phyloP scores from a whole-genome alignment of 305 asterid species.

The Plantago coronopus region DNA sequence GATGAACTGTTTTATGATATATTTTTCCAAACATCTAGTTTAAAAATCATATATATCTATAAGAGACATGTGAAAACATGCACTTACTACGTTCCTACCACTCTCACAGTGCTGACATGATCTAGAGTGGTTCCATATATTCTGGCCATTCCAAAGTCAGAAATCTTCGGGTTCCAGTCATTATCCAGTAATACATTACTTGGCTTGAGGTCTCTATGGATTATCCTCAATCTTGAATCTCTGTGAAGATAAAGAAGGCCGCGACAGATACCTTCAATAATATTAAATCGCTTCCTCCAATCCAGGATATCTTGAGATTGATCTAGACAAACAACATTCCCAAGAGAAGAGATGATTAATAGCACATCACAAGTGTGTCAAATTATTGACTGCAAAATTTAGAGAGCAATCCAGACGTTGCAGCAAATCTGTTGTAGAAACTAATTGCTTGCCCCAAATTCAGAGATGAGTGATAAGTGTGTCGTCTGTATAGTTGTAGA shows the following conservation, averaged over 20 bases:
- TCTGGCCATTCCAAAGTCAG: slow-evolving; percentile 52
- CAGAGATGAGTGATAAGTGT: background rate
- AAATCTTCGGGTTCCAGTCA: slow-evolving; percentile 41
- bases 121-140: slow-evolving; percentile 32
- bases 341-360: no score
- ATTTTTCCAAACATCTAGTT: no score
- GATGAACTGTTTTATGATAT: no score
- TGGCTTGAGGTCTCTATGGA: no score
- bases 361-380: no score
- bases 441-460: background rate
- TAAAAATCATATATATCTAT: no score
- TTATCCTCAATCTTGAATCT: slow-evolving; percentile 42
- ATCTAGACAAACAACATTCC: slow-evolving; percentile 13
- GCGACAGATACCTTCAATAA: slow-evolving; percentile 40
- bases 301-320: slow-evolving; percentile 29
- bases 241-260: slow-evolving; percentile 48
- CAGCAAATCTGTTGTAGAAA: background rate
- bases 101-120: slow-evolving; percentile 36
- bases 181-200: slow-evolving; percentile 32
- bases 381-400: no score
- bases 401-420: no score
- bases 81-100: slow-evolving; percentile 41
- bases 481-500: no score
- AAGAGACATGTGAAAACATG: no score
- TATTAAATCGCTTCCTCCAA: slow-evolving; percentile 32